Percentiles rank a stretch among this genome's conserved stretches.
These are phyloP conservation scores for Nicotiana rustica DNA, from an alignment of 305 asterid genomes.

Conservation along the genomic window DNA sequence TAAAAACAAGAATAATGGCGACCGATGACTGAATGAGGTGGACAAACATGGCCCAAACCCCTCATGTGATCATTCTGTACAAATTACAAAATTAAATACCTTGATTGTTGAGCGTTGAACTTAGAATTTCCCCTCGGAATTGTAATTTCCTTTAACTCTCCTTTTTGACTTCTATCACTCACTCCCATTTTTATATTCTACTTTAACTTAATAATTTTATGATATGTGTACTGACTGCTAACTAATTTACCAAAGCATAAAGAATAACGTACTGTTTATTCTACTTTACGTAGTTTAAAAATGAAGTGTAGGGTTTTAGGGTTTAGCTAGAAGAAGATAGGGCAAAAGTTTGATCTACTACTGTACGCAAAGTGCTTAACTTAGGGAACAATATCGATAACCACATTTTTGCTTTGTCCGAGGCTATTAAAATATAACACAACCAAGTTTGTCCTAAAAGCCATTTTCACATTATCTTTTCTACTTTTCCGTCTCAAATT, in stretches of 20 bases:
- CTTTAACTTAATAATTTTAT: background rate
- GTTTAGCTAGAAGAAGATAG: background rate
- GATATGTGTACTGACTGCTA: background rate
- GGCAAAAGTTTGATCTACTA: constrained; percentile 3
- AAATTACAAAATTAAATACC: background rate
- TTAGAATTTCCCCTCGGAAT: background rate
- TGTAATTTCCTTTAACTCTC: background rate
- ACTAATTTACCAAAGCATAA: constrained; percentile 11
- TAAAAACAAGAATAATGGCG: constrained; percentile 15
- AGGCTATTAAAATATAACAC: background rate
- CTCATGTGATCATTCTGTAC: constrained; percentile 32
- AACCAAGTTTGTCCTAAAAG: background rate
- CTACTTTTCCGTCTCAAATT: too few relatives aligned
- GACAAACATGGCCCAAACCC: background rate
- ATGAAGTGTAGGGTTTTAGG: background rate
- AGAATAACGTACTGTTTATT: background rate
- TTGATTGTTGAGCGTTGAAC: constrained; percentile 9
- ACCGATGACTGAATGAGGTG: background rate
- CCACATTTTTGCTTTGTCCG: background rate
- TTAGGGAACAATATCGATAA: constrained; percentile 13
- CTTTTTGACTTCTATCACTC: constrained; percentile 6
- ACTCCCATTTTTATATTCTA: background rate
- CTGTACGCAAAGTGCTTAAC: background rate
- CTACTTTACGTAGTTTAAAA: too few relatives aligned
- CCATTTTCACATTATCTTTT: too few relatives aligned